A percentile compares a stretch with the other conserved stretches of the same genome.
phyloP scores from a whole-genome alignment of 2,329 filamentous ascomycete species.

The Xylariomycetidae sp. region DNA sequence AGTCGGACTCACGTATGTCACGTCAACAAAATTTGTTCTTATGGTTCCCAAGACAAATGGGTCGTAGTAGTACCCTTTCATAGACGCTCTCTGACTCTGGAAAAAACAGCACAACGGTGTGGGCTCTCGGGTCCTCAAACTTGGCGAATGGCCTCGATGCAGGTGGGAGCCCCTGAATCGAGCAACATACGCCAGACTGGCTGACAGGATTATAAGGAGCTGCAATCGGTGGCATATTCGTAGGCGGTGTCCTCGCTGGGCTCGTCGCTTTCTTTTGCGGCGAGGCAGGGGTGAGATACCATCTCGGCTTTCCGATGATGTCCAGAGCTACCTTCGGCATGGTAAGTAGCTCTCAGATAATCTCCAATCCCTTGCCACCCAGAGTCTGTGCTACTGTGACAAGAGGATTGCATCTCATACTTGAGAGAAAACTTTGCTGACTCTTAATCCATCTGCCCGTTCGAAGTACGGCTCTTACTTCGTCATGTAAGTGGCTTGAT shows the following conservation, averaged over 20 bases:
- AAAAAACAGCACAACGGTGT: conserved; percentile 4
- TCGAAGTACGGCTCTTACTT: conserved; percentile 20
- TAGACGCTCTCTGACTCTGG: too few relatives aligned
- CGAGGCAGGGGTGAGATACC: conserved; percentile 16
- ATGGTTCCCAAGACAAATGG: too few relatives aligned
- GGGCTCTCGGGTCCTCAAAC: conserved; percentile 15
- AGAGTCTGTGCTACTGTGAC: too few relatives aligned
- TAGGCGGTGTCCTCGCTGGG: conserved; percentile 12
- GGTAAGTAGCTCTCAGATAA: neutral
- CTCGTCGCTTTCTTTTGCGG: conserved; percentile 15
- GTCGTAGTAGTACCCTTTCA: too few relatives aligned
- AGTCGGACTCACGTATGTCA: too few relatives aligned
- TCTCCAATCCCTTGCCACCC: too few relatives aligned
- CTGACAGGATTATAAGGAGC: too few relatives aligned
- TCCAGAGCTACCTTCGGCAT: conserved; percentile 23
- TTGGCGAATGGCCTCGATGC: conserved; percentile 16
- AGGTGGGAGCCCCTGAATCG: too few relatives aligned
- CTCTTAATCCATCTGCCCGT: neutral
- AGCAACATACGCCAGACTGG: too few relatives aligned
- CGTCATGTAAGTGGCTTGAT: conserved; percentile 15
- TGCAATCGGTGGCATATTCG: conserved; percentile 15
- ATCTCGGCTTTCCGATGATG: conserved; percentile 24
- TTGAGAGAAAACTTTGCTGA: neutral
- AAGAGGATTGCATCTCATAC: neutral
- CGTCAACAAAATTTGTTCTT: too few relatives aligned